Evolutionary conservation across 2,329 filamentous ascomycete genomes (phyloP).

Genomic region (Exophiala oligosperma): DNA sequence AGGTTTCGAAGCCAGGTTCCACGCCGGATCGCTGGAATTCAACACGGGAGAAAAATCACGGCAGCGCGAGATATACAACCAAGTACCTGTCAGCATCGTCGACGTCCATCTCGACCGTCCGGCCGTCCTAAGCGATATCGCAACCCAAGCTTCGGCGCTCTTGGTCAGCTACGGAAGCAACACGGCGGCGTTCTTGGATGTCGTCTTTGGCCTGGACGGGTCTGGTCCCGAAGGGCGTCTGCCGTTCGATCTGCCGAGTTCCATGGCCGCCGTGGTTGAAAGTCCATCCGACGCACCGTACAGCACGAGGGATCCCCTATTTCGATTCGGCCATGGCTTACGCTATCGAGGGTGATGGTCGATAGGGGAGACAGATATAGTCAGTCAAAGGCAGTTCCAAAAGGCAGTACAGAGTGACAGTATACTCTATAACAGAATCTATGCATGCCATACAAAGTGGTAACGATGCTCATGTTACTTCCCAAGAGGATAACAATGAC

Average conservation of each 20-base stretch:
- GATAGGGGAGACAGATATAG: no score
- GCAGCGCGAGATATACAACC: not conserved
- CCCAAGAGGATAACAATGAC: no score
- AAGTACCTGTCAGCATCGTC: conserved; percentile 4
- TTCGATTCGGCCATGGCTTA: conserved; percentile 12
- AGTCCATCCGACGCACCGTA: conserved; percentile 10
- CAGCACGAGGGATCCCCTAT: conserved; percentile 10
- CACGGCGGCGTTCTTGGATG: conserved; percentile 43
- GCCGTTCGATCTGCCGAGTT: conserved; percentile 51
- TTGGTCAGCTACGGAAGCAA: conserved; percentile 15
- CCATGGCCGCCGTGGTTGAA: conserved; percentile 44
- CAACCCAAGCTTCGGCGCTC: conserved; percentile 29
- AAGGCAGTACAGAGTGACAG: no score
- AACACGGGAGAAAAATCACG: not conserved
- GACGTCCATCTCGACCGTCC: conserved; percentile 19
- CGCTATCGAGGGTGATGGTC: not conserved
- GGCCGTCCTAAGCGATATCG: conserved; percentile 44
- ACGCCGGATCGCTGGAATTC: conserved; percentile 16
- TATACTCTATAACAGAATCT: no score
- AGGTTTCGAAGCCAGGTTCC: conserved; percentile 19
- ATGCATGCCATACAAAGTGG: no score
- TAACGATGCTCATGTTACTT: no score
- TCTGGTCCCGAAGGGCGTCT: conserved; percentile 44
- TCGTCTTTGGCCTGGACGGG: conserved; percentile 36
- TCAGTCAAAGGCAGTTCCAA: no score